Percentiles rank a stretch among this genome's conserved stretches.
Evolutionary conservation across 768 basidiomycete species (phyloP).

Genomic region (Rhodosporidiobolus sp.): DNA sequence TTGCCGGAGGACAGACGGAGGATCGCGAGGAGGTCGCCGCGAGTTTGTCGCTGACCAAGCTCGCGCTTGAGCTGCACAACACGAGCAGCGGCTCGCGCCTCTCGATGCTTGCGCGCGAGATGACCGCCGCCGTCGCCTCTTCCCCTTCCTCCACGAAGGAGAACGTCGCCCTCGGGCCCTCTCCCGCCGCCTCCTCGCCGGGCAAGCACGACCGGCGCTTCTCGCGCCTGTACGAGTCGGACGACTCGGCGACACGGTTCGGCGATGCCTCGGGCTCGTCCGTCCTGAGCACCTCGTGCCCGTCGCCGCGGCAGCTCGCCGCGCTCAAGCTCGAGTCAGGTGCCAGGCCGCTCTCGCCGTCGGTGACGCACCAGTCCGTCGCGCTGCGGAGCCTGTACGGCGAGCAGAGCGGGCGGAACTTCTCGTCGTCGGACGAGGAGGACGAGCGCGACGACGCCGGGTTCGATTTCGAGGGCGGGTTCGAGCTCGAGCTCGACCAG

Average conservation of each 20-base stretch:
- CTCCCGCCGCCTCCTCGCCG: neutral
- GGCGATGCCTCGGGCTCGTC: constrained; percentile 11
- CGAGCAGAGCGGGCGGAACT: neutral
- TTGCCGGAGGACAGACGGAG: neutral
- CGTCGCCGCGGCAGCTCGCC: neutral
- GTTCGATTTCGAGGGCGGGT: neutral
- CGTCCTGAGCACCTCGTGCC: neutral
- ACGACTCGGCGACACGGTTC: constrained; percentile 12
- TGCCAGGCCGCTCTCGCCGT: neutral
- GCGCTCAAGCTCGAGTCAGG: neutral
- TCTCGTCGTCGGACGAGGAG: constrained; percentile 6
- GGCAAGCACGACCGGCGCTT: constrained; percentile 4
- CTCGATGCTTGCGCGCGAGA: constrained; percentile 26
- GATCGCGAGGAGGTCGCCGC: neutral
- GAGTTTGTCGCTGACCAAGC: constrained; percentile 8
- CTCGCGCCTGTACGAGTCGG: constrained; percentile 17
- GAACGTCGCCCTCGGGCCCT: constrained; percentile 4
- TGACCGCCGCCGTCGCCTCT: constrained; percentile 2
- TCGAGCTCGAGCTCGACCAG: neutral
- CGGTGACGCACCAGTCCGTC: neutral
- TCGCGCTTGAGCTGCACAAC: constrained; percentile 29
- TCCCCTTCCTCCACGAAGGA: constrained; percentile 11
- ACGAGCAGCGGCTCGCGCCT: constrained; percentile 6
- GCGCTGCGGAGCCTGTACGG: neutral
- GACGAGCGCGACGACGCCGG: neutral